Evolutionary conservation across 371 early-diverging fungal species (phyloP), one percentile per base, ranked within the genome.

Genomic region (Dinochytrium kinnereticum): DNA sequence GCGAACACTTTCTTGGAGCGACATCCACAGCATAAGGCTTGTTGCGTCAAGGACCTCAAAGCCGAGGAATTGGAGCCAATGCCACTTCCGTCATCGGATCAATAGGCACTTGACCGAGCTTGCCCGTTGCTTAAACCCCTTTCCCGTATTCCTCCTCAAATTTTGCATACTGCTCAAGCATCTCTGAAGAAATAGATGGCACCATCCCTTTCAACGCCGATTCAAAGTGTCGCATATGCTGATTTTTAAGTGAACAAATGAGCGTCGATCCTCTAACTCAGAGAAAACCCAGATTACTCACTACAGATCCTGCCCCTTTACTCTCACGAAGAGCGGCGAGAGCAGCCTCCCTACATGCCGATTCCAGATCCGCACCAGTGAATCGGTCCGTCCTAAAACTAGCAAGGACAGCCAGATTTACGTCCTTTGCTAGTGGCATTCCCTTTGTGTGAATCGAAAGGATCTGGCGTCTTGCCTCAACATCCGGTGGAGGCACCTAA

Each of bases 321-420:
- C 57, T 73, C 66, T 85, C 85, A 65, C 92, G 67, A 53, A 87
- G 75, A 0, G 93, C 93, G 51, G 91, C 88, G 83, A 99, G 82
- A 0, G 96, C 95, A 0, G 99, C 99, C 81, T 99, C 99, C 50
- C 98, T 89, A 75, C 97, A 96, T 7, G 99, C 81, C 71, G 95
- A 94, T 78, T 94, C 91, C 59, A 99, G 82, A 85, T 99, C 99
- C 0, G 99, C 99, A 2, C 99, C 99, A 1, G 98, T 97, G 76
- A 92, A 99, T 67, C 90, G 83, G 49, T 90, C 91, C 0, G 97
- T 95, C 87, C 77, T 75, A 71, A 76, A 51, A 37, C 77, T 59
- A 0, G 96, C 95, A 51, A 97, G 76, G 2, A 7, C 66, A 10
- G 78, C 81, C 10, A 99, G 71, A 76, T 96, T 90, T 0, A 98